Evolutionary conservation across 1,284 basidiomycete species (phyloP).

Genomic region (Sanguinoderma infundibulare): DNA sequence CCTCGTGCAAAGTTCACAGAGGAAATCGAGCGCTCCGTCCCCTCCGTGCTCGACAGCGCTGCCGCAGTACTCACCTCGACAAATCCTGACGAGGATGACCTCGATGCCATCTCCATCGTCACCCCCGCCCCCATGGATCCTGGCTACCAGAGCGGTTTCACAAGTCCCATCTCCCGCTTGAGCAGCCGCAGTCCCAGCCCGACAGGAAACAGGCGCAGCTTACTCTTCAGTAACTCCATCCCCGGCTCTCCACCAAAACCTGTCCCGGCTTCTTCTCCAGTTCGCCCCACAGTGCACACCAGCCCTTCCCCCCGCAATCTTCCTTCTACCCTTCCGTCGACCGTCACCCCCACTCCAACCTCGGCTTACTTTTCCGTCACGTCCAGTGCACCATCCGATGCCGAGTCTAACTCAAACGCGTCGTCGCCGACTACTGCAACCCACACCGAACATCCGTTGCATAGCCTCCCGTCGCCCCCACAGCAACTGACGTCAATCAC

Average conservation of each 20-base stretch:
- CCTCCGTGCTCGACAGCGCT: conserved; percentile 76
- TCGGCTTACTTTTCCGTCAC: conserved; percentile 50
- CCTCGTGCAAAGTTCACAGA: conserved; percentile 72
- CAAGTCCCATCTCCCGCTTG: conserved; percentile 67
- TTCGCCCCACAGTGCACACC: conserved; percentile 31
- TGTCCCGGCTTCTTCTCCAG: conserved; percentile 25
- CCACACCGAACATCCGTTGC: conserved; percentile 41
- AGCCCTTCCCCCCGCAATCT: conserved; percentile 11
- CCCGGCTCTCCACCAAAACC: conserved; percentile 28
- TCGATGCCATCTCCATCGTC: conserved; percentile 61
- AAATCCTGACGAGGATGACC: conserved; percentile 42
- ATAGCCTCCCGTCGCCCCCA: conserved; percentile 30
- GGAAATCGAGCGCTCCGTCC: conserved; percentile 71
- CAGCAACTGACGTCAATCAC: conserved; percentile 41
- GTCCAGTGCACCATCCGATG: conserved; percentile 27
- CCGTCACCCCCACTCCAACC: conserved; percentile 47
- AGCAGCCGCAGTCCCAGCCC: conserved; percentile 66
- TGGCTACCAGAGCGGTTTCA: conserved; percentile 55
- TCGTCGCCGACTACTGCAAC: conserved; percentile 48
- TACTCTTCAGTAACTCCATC: conserved; percentile 34
- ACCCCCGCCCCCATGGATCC: conserved; percentile 49
- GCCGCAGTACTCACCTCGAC: conserved; percentile 64
- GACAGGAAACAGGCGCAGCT: conserved; percentile 36
- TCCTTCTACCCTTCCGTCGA: conserved; percentile 23
- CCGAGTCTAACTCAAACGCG: conserved; percentile 35